phyloP scores from a whole-genome alignment of 495 filamentous ascomycete genomes.

The Aspergillus ellipticus region DNA sequence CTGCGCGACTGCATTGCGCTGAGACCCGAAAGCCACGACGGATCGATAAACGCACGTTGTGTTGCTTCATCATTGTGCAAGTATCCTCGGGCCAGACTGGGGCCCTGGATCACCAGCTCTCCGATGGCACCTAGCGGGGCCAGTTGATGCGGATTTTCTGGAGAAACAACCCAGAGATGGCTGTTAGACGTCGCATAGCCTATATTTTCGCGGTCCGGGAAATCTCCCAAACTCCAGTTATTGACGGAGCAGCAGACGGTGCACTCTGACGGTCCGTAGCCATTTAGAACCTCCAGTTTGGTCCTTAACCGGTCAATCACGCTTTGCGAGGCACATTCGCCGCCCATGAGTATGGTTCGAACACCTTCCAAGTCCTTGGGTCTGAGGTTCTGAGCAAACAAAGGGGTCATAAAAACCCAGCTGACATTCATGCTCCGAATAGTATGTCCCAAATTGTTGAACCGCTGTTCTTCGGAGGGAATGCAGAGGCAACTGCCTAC shows the following conservation, averaged over 20 bases:
- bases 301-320: constrained; percentile 9
- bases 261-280: constrained; percentile 24
- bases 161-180: constrained; percentile 49
- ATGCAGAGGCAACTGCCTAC: constrained; percentile 55
- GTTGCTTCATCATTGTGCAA: constrained; percentile 17
- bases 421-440: constrained; percentile 24
- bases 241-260: constrained; percentile 10
- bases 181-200: constrained; percentile 15
- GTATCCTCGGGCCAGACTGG: constrained; percentile 47
- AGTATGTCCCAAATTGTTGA: constrained; percentile 23
- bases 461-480: constrained; percentile 41
- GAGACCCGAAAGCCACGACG: constrained; percentile 31
- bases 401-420: constrained; percentile 28
- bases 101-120: constrained; percentile 53
- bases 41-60: constrained; percentile 15
- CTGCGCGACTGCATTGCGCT: constrained; percentile 22
- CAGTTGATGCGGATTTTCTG: constrained; percentile 44
- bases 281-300: constrained; percentile 15
- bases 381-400: constrained; percentile 21
- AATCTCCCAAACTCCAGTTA: not conserved
- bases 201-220: constrained; percentile 4
- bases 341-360: constrained; percentile 19
- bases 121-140: constrained; percentile 49
- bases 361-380: constrained; percentile 19
- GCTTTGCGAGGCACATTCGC: constrained; percentile 21